Evolutionary conservation across 306 rosid species (phyloP).

Genomic region (Vicia sativa): DNA sequence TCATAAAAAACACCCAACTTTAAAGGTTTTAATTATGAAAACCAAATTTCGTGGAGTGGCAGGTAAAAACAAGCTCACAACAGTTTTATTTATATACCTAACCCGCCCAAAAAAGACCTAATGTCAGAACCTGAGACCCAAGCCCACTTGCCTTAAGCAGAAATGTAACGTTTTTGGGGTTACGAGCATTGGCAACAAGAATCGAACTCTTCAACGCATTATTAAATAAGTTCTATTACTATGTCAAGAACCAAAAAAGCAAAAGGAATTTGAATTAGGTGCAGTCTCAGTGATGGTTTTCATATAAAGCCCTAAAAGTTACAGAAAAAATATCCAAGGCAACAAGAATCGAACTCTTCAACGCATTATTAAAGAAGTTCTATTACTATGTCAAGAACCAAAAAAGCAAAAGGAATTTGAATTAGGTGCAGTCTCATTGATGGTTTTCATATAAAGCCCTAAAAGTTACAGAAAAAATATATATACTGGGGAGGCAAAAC

Average conservation of each 20-base stretch:
- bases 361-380: conserved; percentile 4
- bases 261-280: conserved; percentile 23
- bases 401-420: conserved; percentile 25
- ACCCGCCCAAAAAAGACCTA: conserved; percentile 6
- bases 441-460: conserved; percentile 17
- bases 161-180: background rate
- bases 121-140: conserved; percentile 2
- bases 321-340: background rate
- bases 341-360: conserved; percentile 7
- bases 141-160: conserved; percentile 20
- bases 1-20: background rate
- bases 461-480: background rate
- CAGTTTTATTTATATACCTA: conserved; percentile 3
- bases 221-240: conserved; percentile 8
- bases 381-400: conserved; percentile 29
- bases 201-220: conserved; percentile 9
- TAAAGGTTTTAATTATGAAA: conserved; percentile 17
- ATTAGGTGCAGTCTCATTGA: conserved; percentile 4
- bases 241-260: conserved; percentile 31
- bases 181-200: background rate
- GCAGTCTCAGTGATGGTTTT: conserved; percentile 11
- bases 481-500: background rate
- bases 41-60: conserved; percentile 14
- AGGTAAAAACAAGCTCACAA: conserved; percentile 21
- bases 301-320: conserved; percentile 3